phyloP scores from a whole-genome alignment of 805 yeast species.

The Spathaspora sp. region DNA sequence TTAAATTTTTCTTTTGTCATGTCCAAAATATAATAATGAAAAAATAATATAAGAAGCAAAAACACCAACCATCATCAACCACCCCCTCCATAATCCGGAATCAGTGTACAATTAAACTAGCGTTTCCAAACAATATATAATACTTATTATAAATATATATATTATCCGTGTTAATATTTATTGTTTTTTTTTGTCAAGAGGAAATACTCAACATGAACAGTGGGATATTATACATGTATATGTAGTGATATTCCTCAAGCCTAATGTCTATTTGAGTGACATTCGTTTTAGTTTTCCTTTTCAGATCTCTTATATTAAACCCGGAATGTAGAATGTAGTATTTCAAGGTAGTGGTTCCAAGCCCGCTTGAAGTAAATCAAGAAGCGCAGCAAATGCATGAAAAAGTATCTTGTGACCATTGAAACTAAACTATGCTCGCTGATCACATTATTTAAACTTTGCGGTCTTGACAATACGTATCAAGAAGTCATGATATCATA shows the following conservation, averaged over 20 bases:
- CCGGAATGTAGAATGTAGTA: no score
- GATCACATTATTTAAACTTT: no score
- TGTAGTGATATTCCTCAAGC: not conserved
- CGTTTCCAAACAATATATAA: slow-evolving; percentile 1
- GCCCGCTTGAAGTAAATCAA: no score
- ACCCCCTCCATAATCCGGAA: not conserved
- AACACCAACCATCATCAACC: not conserved
- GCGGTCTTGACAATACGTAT: no score
- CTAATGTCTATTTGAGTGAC: no score
- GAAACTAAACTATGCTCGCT: no score
- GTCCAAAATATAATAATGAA: slow-evolving; percentile 3
- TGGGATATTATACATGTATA: not conserved
- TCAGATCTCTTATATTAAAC: no score
- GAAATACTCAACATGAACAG: not conserved
- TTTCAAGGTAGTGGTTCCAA: no score
- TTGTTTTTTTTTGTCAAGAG: not conserved
- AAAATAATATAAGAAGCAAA: not conserved
- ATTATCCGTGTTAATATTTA: slow-evolving; percentile 3
- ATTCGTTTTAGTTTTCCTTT: no score
- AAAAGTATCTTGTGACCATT: no score
- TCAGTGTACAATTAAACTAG: not conserved
- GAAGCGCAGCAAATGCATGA: no score
- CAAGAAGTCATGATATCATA: no score
- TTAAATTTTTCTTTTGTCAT: slow-evolving; percentile 10
- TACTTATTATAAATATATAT: slow-evolving; percentile 3